A percentile compares a stretch with the other conserved stretches of the same genome.
These are phyloP conservation scores for Jackrogersella multiformis DNA, from an alignment of 495 filamentous ascomycete species.

Conservation along the genomic window DNA sequence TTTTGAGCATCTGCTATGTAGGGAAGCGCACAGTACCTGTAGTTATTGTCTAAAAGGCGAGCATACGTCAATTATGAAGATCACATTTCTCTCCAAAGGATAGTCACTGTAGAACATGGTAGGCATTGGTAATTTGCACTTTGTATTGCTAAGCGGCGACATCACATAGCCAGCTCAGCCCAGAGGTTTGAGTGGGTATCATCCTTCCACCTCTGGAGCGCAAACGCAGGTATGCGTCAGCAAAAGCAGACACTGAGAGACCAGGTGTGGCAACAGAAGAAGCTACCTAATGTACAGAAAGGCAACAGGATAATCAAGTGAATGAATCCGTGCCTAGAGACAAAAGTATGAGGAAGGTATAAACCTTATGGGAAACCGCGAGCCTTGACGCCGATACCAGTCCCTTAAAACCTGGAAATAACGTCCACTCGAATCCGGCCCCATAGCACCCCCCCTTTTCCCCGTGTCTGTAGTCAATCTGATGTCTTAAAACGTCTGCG, in stretches of 20 bases:
- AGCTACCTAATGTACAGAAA: constrained; percentile 42
- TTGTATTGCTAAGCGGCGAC: constrained; percentile 39
- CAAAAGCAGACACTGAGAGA: constrained; percentile 20
- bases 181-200: constrained; percentile 30
- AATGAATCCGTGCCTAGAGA: constrained; percentile 32
- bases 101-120: no score
- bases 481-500: constrained; percentile 30
- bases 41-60: no score
- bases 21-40: neutral
- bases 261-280: constrained; percentile 24
- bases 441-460: neutral
- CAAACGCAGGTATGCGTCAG: constrained; percentile 16
- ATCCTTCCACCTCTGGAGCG: constrained; percentile 23
- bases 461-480: constrained; percentile 40
- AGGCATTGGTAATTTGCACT: constrained; percentile 26
- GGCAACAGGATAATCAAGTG: constrained; percentile 26
- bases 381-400: constrained; percentile 32
- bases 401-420: constrained; percentile 28
- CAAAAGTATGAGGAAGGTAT: constrained; percentile 25
- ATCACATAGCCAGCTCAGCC: constrained; percentile 30
- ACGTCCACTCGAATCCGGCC: constrained; percentile 22
- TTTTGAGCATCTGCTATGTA: neutral
- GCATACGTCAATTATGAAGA: no score
- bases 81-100: no score
- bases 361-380: constrained; percentile 25